Evolutionary conservation across 2,329 filamentous ascomycete genomes (phyloP).

Genomic region (Emergomyces pasteurianus): DNA sequence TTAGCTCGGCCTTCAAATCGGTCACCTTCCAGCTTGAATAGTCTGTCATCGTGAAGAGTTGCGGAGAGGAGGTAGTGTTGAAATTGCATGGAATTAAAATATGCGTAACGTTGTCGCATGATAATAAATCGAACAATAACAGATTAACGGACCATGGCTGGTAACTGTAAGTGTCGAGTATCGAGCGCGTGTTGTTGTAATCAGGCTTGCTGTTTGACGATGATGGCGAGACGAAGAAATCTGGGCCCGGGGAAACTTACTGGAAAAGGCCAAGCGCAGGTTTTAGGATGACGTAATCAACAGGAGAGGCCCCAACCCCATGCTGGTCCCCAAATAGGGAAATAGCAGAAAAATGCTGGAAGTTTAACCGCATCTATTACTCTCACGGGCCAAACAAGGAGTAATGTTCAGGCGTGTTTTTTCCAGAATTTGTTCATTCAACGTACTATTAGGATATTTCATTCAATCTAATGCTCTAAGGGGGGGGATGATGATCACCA

Average conservation of each 20-base stretch:
- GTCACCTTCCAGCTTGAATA: slow-evolving; percentile 56
- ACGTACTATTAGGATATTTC: no score
- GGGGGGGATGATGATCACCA: no score
- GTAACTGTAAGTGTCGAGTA: not conserved
- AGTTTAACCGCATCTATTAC: no score
- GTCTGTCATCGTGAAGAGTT: slow-evolving; percentile 33
- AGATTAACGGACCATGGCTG: not conserved
- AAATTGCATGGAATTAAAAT: not conserved
- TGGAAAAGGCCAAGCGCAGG: not conserved
- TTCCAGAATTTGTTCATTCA: no score
- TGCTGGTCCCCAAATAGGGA: no score
- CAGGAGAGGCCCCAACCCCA: no score
- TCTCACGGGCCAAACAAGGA: no score
- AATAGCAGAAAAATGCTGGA: no score
- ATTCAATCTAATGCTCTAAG: no score
- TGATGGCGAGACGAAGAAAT: not conserved
- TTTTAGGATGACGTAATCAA: not conserved
- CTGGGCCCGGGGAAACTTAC: not conserved
- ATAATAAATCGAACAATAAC: not conserved
- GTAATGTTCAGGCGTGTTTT: no score
- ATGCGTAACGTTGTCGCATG: not conserved
- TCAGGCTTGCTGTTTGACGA: not conserved
- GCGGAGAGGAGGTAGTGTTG: not conserved
- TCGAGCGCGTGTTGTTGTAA: not conserved
- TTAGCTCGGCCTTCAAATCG: slow-evolving; percentile 64